Base-by-base conservation (phyloP, 1,284 basidiomycete genomes). In the Malassezia dermatis region DNA sequence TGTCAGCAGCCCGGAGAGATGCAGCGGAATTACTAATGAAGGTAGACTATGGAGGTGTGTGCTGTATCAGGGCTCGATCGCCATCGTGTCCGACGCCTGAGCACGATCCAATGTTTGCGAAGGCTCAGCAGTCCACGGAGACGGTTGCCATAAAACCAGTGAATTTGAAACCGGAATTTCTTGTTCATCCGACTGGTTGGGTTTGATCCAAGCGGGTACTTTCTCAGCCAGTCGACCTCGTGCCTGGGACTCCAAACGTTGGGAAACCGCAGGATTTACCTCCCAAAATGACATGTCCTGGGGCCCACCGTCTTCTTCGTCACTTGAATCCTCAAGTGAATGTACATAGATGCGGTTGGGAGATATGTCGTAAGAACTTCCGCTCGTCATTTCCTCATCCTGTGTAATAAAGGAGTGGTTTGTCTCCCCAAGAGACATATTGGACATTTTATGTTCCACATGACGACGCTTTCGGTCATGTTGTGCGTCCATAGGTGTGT, bases 271-370 rank as follows among this genome's bases (percentile, higher is more conserved):
- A 12, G 49, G 55, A 39, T 57, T 44, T 26, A 57, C 35, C 2
- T 47, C 24, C 23, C 46, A 57, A 13, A n/a, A 17, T 7, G 35
- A 13, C 13, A 35, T 17, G 12, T 17, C 23, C 8, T 37, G 26
- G 5, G 30, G 28, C 2, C 31, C 12, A 8, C 26, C 39, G 15
- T 31, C 30, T 12, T 56, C 54, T 6, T 56, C 54, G 8, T 51
- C 49, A 31, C 42, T 51, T 4, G 46, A 44, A 6, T 57, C 55
- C 11, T 46, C 44, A n/a, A 57, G 34, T 12, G 55, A 35, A 34
- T 52, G 43, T 13, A 57, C 55, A 43, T 52, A 57, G 39, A 48
- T 30, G 23, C 55, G 55, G 26, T 52, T 4, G 11, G 55, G 55
- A 11, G 49, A 40, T 23, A 57, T 57, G 15, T 57, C 55, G n/a